phyloP scores from a whole-genome alignment of 2,329 filamentous ascomycete species.

The Fusarium camptoceras region DNA sequence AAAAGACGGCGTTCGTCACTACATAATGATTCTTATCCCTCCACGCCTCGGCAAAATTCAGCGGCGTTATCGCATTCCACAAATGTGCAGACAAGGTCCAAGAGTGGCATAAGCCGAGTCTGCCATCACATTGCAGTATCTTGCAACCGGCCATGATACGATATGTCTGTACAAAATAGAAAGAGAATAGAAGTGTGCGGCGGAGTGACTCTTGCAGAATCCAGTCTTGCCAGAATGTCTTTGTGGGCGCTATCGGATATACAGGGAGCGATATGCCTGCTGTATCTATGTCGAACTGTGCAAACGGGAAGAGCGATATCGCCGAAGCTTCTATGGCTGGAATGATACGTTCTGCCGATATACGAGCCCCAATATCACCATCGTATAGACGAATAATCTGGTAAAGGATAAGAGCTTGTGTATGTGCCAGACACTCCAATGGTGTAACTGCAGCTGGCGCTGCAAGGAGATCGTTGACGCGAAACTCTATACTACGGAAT shows the following conservation, averaged over 20 bases:
- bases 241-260: constrained; percentile 55
- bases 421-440: constrained; percentile 54
- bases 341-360: constrained; percentile 53
- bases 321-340: constrained; percentile 51
- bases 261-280: constrained; percentile 42
- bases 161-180: constrained; percentile 58
- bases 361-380: constrained; percentile 58
- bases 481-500: constrained; percentile 60
- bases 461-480: constrained; percentile 57
- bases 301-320: constrained; percentile 49
- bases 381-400: constrained; percentile 64
- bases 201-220: constrained; percentile 65
- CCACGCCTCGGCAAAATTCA: constrained; percentile 56
- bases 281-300: constrained; percentile 47
- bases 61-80: constrained; percentile 52
- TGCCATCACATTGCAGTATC: constrained; percentile 46
- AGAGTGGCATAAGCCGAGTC: constrained; percentile 49
- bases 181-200: constrained; percentile 62
- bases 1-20: constrained; percentile 48
- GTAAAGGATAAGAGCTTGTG: constrained; percentile 63
- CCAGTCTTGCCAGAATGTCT: constrained; percentile 63
- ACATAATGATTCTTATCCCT: constrained; percentile 52
- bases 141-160: constrained; percentile 49
- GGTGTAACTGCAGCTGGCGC: constrained; percentile 48
- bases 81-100: constrained; percentile 56